A percentile compares a stretch with the other conserved stretches of the same genome.
Conservation (phyloP, 768 basidiomycete species). For the Trametes meyenii region DNA sequence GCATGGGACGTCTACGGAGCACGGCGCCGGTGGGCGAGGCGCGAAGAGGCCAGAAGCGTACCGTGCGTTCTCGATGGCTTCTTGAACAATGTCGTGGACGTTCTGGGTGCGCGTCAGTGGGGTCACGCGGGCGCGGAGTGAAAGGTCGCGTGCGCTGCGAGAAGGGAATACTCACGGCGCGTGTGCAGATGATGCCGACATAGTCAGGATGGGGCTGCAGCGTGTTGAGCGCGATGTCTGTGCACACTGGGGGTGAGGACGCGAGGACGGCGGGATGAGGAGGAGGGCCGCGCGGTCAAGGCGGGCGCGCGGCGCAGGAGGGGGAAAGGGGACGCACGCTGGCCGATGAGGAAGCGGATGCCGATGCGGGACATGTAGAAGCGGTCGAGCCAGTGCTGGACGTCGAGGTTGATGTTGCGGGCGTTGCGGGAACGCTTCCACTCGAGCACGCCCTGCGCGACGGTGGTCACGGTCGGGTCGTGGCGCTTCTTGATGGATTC, state of each 20-base stretch:
- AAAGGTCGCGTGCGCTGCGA: background rate
- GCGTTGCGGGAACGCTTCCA: constrained; percentile 84
- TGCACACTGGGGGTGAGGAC: constrained; percentile 3
- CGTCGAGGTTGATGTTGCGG: constrained; percentile 76
- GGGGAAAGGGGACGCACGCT: constrained; percentile 55
- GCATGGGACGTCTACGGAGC: background rate
- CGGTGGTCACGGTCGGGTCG: constrained; percentile 96
- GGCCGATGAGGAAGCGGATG: constrained; percentile 95
- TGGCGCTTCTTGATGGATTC: constrained; percentile 92
- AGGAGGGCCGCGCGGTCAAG: background rate
- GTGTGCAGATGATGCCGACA: constrained; percentile 96
- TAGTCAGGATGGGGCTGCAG: constrained; percentile 88
- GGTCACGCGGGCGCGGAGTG: background rate
- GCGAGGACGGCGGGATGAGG: background rate
- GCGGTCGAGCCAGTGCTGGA: constrained; percentile 94
- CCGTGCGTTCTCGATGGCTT: constrained; percentile 95
- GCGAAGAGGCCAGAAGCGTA: constrained; percentile 15
- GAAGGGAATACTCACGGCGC: constrained; percentile 62
- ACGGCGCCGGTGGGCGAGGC: background rate
- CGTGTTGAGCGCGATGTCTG: constrained; percentile 94
- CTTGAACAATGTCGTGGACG: constrained; percentile 96
- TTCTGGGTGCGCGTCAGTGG: constrained; percentile 50
- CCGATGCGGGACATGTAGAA: constrained; percentile 97
- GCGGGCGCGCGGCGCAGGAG: background rate
- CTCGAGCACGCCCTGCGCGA: constrained; percentile 94